Percentiles rank a stretch among this genome's conserved stretches.
These are phyloP conservation scores for Gossypium gossypioides DNA, from an alignment of 441 rosid species.

Conservation along the genomic window DNA sequence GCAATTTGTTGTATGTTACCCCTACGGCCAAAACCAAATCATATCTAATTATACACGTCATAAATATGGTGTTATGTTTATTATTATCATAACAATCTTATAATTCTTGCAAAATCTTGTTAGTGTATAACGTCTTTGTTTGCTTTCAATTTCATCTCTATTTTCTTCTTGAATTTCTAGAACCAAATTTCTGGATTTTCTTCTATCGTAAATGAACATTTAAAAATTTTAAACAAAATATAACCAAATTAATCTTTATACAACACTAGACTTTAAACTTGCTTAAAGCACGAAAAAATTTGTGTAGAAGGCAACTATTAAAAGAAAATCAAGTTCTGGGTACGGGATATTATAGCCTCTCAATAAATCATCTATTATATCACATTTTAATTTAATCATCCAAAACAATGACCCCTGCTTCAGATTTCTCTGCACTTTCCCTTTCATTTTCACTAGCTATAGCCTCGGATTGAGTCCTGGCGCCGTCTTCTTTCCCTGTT, in stretches of 20 bases:
- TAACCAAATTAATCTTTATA: not conserved
- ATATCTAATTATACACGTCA: not conserved
- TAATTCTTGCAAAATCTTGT: not conserved
- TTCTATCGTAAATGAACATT: not conserved
- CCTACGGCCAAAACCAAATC: not conserved
- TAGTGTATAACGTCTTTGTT: not conserved
- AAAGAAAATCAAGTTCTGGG: not conserved
- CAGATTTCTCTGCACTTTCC: not conserved
- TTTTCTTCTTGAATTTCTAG: not conserved
- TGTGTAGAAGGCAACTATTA: not conserved
- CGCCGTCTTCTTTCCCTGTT: not conserved
- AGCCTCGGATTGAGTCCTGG: constrained; percentile 5
- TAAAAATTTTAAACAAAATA: not conserved
- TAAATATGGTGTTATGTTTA: not conserved
- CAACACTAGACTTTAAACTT: not conserved
- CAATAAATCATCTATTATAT: not conserved
- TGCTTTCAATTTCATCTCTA: not conserved
- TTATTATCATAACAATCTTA: not conserved
- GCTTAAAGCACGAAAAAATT: not conserved
- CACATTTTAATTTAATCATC: constrained; percentile 25
- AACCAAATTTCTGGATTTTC: not conserved
- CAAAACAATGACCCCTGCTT: constrained; percentile 24
- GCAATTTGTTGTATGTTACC: not conserved
- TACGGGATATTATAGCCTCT: not conserved
- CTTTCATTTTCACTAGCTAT: not conserved